Evolutionary conservation across 176 grass and related monocot genomes (phyloP).

Genomic region (Leersia perrieri): DNA sequence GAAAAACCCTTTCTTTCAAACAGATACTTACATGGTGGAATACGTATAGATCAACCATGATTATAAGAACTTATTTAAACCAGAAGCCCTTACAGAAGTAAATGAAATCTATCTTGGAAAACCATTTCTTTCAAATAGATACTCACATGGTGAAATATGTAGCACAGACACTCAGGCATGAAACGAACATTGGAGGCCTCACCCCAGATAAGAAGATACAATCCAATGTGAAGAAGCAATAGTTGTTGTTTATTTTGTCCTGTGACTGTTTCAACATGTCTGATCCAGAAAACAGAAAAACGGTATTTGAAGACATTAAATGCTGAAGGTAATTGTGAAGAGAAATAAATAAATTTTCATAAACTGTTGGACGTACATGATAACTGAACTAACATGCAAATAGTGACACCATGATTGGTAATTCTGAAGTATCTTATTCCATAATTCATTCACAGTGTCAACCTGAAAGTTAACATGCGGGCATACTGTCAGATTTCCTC

Average conservation of each 20-base stretch:
- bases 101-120: constrained; percentile 12
- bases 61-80: constrained; percentile 11
- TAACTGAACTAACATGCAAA: constrained; percentile 48
- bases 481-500: constrained; percentile 5
- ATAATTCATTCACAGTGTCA: constrained; percentile 37
- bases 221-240: constrained; percentile 66
- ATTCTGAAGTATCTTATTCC: constrained; percentile 56
- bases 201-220: constrained; percentile 85
- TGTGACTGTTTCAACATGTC: constrained; percentile 8
- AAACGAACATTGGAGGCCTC: constrained; percentile 78
- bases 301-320: constrained; percentile 1
- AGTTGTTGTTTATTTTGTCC: constrained; percentile 43
- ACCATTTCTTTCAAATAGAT: not conserved
- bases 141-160: constrained; percentile 76
- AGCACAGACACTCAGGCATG: constrained; percentile 83
- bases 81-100: not conserved
- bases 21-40: constrained; percentile 58
- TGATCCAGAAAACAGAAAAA: constrained; percentile 19
- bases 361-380: constrained; percentile 36
- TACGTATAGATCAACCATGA: constrained; percentile 39
- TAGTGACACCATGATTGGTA: constrained; percentile 68
- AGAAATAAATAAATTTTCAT: not conserved
- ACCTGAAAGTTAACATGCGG: constrained; percentile 37
- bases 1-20: not conserved
- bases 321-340: not conserved